Conservation (phyloP, 805 yeast species). For the Candida gorgasii region DNA sequence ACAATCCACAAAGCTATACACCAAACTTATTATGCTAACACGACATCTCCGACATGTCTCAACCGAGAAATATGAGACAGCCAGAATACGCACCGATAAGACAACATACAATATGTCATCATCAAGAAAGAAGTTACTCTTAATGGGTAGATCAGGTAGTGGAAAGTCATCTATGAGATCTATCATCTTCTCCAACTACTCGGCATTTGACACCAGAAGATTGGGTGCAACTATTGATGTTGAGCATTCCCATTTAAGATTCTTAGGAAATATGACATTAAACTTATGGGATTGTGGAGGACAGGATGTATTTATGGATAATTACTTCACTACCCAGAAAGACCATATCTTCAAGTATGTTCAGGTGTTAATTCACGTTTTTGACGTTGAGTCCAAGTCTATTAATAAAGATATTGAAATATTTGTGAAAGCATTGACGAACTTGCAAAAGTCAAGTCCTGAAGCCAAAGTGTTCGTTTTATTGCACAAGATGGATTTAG, state of each 20-base stretch:
- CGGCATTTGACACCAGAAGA: constrained; percentile 94
- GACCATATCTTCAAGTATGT: constrained; percentile 95
- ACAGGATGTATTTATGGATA: constrained; percentile 95
- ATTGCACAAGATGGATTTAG: constrained; percentile 94
- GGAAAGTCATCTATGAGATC: constrained; percentile 98
- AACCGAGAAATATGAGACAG: no score
- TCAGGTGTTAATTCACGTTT: constrained; percentile 92
- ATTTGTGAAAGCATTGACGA: constrained; percentile 78
- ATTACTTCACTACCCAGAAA: constrained; percentile 82
- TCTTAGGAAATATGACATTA: constrained; percentile 91
- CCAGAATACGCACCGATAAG: not conserved
- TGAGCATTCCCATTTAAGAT: constrained; percentile 93
- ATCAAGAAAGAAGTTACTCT: constrained; percentile 42
- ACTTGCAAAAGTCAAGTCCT: constrained; percentile 81
- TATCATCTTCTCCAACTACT: constrained; percentile 90
- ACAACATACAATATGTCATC: constrained; percentile 15
- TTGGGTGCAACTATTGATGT: constrained; percentile 97
- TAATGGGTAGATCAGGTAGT: constrained; percentile 91
- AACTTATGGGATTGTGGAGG: constrained; percentile 99
- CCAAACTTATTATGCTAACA: no score
- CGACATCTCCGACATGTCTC: no score
- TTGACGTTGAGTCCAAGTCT: constrained; percentile 92
- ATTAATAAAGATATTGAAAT: constrained; percentile 92
- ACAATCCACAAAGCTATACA: no score
- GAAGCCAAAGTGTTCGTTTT: constrained; percentile 88